phyloP scores from a whole-genome alignment of 78 protist genomes.

The Creolimax fragrantissima region DNA sequence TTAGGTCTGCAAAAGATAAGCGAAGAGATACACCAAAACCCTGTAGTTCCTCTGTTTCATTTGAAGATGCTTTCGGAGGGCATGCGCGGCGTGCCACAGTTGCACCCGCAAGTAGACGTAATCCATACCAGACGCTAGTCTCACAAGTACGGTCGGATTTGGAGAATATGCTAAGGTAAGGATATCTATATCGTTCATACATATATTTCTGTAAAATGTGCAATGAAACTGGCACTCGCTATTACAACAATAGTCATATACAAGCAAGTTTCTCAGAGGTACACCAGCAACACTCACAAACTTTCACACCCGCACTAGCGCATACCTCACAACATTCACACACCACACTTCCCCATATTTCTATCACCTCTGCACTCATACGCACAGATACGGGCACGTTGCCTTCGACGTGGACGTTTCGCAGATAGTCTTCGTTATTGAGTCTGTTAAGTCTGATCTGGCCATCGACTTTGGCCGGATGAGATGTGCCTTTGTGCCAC shows the following conservation, averaged over 20 bases:
- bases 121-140: background rate
- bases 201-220: too few relatives aligned
- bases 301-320: background rate
- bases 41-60: too few relatives aligned
- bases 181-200: too few relatives aligned
- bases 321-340: background rate
- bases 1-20: too few relatives aligned
- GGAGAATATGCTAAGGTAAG: background rate
- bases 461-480: background rate
- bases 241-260: too few relatives aligned
- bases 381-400: background rate
- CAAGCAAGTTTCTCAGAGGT: too few relatives aligned
- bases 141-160: background rate
- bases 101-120: background rate
- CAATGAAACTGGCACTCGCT: too few relatives aligned
- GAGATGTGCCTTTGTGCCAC: background rate
- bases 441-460: background rate
- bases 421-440: background rate
- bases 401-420: background rate
- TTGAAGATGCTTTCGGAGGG: too few relatives aligned
- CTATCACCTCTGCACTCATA: background rate
- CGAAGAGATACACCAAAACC: too few relatives aligned
- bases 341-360: background rate
- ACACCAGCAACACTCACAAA: background rate
- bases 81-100: too few relatives aligned